Percentiles rank a stretch among this genome's conserved stretches.
These are phyloP conservation scores for Intubia oerlemansii DNA, from an alignment of 2,329 filamentous ascomycete species.

Conservation along the genomic window DNA sequence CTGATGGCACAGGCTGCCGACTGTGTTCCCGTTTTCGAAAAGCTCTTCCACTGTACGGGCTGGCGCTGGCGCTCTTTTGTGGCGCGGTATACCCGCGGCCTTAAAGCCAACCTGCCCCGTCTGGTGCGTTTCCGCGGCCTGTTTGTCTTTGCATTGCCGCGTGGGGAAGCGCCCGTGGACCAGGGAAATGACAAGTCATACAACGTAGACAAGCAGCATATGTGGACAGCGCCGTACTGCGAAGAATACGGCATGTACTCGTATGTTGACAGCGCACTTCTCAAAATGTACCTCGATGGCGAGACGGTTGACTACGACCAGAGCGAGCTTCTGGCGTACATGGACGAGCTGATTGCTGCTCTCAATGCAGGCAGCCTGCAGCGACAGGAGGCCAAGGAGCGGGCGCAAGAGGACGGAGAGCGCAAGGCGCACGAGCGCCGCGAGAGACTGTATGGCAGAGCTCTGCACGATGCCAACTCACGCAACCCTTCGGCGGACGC, in stretches of 20 bases:
- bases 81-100: conserved; percentile 15
- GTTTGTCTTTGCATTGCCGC: not conserved
- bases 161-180: no score
- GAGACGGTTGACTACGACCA: conserved; percentile 9
- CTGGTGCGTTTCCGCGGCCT: conserved; percentile 14
- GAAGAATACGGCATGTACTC: no score
- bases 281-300: conserved; percentile 11
- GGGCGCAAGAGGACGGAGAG: no score
- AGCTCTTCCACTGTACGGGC: no score
- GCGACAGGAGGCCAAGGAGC: not conserved
- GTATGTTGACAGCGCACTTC: conserved; percentile 11
- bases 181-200: no score
- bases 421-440: no score
- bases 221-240: no score
- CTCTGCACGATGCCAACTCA: not conserved
- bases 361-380: conserved; percentile 11
- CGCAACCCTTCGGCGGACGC: conserved; percentile 7
- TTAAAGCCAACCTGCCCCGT: conserved; percentile 12
- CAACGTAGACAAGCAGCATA: no score
- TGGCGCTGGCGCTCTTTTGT: conserved; percentile 26
- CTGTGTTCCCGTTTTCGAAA: no score
- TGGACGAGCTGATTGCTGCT: conserved; percentile 16
- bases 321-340: conserved; percentile 16
- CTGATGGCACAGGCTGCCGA: no score
- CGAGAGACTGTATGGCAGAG: no score